Conservation (phyloP, 805 yeast genomes). For the Candida boleticola region DNA sequence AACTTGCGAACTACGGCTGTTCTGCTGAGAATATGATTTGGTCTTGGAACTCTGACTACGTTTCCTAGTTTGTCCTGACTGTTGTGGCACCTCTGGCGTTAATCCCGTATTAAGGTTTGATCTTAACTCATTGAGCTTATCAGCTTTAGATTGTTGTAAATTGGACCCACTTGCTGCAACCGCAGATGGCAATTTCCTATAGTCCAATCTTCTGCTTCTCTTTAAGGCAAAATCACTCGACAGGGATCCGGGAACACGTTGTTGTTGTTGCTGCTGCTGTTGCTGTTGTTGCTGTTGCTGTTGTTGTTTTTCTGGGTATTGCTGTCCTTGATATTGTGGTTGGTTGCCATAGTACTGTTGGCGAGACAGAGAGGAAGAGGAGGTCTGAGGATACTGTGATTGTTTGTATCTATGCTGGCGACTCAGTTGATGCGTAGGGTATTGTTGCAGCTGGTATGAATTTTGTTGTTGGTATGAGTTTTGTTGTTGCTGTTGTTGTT, state of each 20-base stretch:
- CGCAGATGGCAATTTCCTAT: slow-evolving; percentile 26
- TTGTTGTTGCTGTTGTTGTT: not conserved
- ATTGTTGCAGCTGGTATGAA: not conserved
- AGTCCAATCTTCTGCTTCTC: slow-evolving; percentile 40
- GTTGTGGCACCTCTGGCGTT: slow-evolving; percentile 12
- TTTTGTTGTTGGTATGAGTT: not conserved
- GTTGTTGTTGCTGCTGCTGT: not conserved
- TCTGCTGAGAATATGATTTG: slow-evolving; percentile 7
- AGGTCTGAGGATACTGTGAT: not conserved
- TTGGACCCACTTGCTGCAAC: slow-evolving; percentile 18
- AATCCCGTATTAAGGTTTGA: slow-evolving; percentile 11
- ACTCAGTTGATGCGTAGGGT: not conserved
- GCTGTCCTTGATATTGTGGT: not conserved
- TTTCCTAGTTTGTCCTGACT: slow-evolving; percentile 11
- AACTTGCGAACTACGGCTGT: slow-evolving; percentile 31
- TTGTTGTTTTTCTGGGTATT: not conserved
- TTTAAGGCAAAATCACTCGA: slow-evolving; percentile 26
- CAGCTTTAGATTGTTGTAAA: slow-evolving; percentile 21
- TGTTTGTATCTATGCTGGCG: not conserved
- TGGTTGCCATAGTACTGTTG: not conserved
- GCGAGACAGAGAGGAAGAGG: not conserved
- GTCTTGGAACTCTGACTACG: slow-evolving; percentile 5
- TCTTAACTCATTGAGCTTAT: slow-evolving; percentile 19
- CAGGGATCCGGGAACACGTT: slow-evolving; percentile 3
- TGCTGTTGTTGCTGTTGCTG: slow-evolving; percentile 4